Evolutionary conservation across 2,329 filamentous ascomycete species (phyloP).

Genomic region (Corinectria fuckeliana): DNA sequence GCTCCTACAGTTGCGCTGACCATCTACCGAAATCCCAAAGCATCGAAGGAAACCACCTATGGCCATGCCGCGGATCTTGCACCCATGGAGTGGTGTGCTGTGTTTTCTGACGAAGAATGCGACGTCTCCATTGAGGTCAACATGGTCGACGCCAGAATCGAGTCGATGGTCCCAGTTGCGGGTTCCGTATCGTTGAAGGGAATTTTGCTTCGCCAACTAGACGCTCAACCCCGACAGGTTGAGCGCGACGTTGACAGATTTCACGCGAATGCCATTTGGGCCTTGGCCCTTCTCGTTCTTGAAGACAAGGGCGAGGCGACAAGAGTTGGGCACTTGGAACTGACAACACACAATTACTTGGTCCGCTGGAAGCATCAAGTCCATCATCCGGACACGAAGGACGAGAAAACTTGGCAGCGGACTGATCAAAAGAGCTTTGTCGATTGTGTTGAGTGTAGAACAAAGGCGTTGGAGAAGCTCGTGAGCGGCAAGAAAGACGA

Average conservation of each 20-base stretch:
- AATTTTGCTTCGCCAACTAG: constrained; percentile 11
- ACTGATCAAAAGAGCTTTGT: background rate
- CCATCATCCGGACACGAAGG: background rate
- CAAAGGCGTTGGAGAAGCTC: background rate
- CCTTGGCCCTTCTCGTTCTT: constrained; percentile 2
- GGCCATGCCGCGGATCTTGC: constrained; percentile 1
- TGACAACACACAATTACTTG: constrained; percentile 15
- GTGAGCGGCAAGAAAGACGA: background rate
- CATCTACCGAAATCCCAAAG: background rate
- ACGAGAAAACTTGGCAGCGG: background rate
- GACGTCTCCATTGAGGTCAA: constrained; percentile 13
- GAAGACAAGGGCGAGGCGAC: background rate
- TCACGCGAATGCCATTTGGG: constrained; percentile 4
- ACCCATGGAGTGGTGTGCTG: constrained; percentile 2
- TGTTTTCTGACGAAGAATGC: constrained; percentile 7
- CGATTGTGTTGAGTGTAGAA: constrained; percentile 3
- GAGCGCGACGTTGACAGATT: too few relatives aligned
- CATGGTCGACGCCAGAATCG: background rate
- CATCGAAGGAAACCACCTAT: background rate
- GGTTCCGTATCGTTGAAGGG: background rate
- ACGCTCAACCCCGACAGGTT: too few relatives aligned
- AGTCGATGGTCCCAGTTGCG: background rate
- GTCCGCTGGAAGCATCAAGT: constrained; percentile 6
- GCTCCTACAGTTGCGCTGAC: background rate
- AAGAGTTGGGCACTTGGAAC: constrained; percentile 14